Conservation (phyloP, 306 rosid species). For the Astragalus glycyphyllos region DNA sequence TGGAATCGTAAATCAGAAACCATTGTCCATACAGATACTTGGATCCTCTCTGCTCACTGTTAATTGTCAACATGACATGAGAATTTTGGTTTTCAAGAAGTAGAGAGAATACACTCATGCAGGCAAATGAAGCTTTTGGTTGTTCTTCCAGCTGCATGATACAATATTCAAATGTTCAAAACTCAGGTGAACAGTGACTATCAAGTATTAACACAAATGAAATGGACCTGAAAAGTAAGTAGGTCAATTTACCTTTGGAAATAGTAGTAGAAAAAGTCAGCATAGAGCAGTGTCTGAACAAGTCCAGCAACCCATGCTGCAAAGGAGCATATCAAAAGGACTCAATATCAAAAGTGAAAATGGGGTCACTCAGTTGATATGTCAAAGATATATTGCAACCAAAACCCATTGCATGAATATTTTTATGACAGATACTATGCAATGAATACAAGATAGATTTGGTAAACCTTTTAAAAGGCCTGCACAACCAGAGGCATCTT, state of each 20-base stretch:
- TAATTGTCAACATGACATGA: constrained; percentile 39
- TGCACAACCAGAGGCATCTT: constrained; percentile 31
- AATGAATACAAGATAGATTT: background rate
- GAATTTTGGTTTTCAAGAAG: constrained; percentile 36
- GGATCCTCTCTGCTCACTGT: constrained; percentile 38
- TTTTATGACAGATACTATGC: constrained; percentile 6
- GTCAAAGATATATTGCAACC: background rate
- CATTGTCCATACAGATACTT: constrained; percentile 40
- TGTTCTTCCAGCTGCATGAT: constrained; percentile 85
- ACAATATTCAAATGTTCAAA: constrained; percentile 37
- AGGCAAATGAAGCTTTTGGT: constrained; percentile 79
- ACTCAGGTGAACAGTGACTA: constrained; percentile 8
- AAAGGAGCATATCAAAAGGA: constrained; percentile 31
- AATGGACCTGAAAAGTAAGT: constrained; percentile 9
- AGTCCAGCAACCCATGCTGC: constrained; percentile 91
- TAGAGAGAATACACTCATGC: constrained; percentile 57
- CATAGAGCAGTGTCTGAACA: constrained; percentile 83
- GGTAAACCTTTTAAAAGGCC: constrained; percentile 18
- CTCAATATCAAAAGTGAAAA: constrained; percentile 14
- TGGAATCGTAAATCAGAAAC: constrained; percentile 42
- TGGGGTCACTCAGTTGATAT: constrained; percentile 15
- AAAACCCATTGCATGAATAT: background rate
- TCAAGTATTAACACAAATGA: constrained; percentile 1
- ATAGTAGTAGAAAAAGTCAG: constrained; percentile 91
- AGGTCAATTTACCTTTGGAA: constrained; percentile 70